Evolutionary conservation across 371 early-diverging fungal genomes (phyloP).

Genomic region (Mucor ambiguus): DNA sequence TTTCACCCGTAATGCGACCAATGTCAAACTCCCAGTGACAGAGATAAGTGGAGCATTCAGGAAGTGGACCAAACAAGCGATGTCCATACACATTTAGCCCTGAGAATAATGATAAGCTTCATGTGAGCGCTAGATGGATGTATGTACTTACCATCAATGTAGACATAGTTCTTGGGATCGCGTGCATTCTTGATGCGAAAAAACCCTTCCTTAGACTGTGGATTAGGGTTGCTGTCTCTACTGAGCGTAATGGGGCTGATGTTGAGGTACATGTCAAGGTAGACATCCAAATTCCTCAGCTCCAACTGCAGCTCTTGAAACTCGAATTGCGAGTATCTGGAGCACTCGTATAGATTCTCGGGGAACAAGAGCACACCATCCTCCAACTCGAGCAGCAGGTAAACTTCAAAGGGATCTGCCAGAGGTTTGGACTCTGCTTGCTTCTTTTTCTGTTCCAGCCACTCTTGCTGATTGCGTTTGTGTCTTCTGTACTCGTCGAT

Average conservation of each 20-base stretch:
- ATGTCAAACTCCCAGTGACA: conserved; percentile 75
- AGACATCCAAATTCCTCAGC: conserved; percentile 64
- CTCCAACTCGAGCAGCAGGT: conserved; percentile 53
- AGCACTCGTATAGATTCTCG: conserved; percentile 73
- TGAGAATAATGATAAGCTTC: conserved; percentile 12
- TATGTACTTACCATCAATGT: conserved; percentile 56
- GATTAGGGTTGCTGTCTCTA: conserved; percentile 42
- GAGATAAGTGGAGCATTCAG: conserved; percentile 70
- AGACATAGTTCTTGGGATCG: conserved; percentile 56
- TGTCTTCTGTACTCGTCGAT: conserved; percentile 75
- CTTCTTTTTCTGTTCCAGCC: conserved; percentile 47
- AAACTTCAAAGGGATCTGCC: conserved; percentile 70
- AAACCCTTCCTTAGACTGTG: conserved; percentile 29
- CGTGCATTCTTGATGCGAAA: conserved; percentile 41
- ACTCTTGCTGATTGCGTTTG: conserved; percentile 48
- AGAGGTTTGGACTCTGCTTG: conserved; percentile 64
- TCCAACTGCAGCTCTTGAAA: conserved; percentile 72
- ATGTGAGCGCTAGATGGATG: not conserved
- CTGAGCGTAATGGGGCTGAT: conserved; percentile 69
- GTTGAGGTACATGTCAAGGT: conserved; percentile 69
- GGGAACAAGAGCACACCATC: conserved; percentile 69
- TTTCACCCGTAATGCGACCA: conserved; percentile 71
- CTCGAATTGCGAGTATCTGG: conserved; percentile 60
- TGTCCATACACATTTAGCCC: conserved; percentile 69
- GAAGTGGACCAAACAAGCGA: conserved; percentile 77